phyloP scores from a whole-genome alignment of 1,284 basidiomycete genomes.

The Xerocomus cyaneibrunnescens region DNA sequence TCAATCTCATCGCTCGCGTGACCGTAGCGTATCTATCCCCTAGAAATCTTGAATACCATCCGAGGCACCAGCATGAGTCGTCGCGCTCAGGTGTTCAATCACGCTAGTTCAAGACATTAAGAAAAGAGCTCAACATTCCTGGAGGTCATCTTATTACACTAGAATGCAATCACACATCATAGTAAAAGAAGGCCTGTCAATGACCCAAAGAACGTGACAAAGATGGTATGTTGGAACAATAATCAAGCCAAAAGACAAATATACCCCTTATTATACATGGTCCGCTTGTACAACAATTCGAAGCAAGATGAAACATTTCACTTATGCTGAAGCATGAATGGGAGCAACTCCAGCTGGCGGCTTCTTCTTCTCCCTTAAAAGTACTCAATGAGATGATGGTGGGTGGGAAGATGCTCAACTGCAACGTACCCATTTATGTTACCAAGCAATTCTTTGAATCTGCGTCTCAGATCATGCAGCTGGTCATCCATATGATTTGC shows the following conservation, averaged over 20 bases:
- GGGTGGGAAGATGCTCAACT: background rate
- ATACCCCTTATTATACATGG: background rate
- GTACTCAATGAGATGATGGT: background rate
- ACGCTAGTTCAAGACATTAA: background rate
- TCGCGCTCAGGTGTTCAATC: too few species aligned
- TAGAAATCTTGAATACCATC: background rate
- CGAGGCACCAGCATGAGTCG: too few species aligned
- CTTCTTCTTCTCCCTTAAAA: slow-evolving; percentile 19
- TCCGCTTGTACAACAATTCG: background rate
- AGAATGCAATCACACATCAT: too few species aligned
- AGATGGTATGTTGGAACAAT: background rate
- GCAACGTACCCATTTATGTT: slow-evolving; percentile 32
- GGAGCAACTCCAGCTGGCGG: slow-evolving; percentile 16
- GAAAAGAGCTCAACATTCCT: background rate
- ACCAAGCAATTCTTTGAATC: slow-evolving; percentile 42
- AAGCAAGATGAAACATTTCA: background rate
- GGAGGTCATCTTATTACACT: background rate
- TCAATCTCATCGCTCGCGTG: slow-evolving; percentile 4
- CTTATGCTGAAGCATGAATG: background rate
- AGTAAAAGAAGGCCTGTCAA: too few species aligned
- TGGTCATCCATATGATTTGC: slow-evolving; percentile 9
- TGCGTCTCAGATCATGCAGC: slow-evolving; percentile 30
- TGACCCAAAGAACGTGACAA: too few species aligned
- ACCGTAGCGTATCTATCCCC: background rate
- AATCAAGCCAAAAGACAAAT: too few species aligned